Base-by-base conservation (phyloP, 805 yeast genomes). In the Candida nanaspora region DNA sequence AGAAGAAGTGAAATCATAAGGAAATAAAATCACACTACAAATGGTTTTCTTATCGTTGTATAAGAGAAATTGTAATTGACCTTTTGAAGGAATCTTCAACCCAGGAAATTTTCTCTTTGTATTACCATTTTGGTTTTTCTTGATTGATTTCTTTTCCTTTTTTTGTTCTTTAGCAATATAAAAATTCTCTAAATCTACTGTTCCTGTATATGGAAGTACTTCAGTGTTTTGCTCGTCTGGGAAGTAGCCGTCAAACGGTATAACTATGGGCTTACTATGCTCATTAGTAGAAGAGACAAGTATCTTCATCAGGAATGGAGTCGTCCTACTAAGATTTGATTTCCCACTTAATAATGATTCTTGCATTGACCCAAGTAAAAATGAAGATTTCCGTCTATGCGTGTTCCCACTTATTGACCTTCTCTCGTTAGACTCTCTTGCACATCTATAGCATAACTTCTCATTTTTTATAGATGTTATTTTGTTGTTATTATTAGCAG, bases 171-270 rank as follows among this genome's bases (percentile, higher is more conserved):
- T 39, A 2, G 47, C 41, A 14, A 57, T 45, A 41, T 50, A 58
- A 34, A 47, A 42, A 20, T 44, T 47, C 28, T 55, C 60, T 26
- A 61, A 26, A 39, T 58, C 59, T 8, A 62, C 47, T 7, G 50
- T 53, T 2, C 62, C 60, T 29, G 61, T 61, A 42, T 61, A 63
- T 2, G 66, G 66, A 1, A 61, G 52, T 8, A 23, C 40, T 5
- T 37, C 33, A 20, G 7, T 7, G 4, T 29, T 20, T 6, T 20
- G 16, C 10, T 29, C 49, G 18, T 35, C 38, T 39, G 51, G 34
- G 39, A 46, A 62, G 1, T 44, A 44, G 1, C 61, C 64, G 2
- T 45, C 46, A 36, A 62, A 57, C 3, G 54, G 59, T 4, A 48
- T 35, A 37, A 44, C 43, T 9, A 39, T 22, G 14, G 31, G 38